Conservation (phyloP, 345 rosid genomes). For the Capsella bursapastoris region DNA sequence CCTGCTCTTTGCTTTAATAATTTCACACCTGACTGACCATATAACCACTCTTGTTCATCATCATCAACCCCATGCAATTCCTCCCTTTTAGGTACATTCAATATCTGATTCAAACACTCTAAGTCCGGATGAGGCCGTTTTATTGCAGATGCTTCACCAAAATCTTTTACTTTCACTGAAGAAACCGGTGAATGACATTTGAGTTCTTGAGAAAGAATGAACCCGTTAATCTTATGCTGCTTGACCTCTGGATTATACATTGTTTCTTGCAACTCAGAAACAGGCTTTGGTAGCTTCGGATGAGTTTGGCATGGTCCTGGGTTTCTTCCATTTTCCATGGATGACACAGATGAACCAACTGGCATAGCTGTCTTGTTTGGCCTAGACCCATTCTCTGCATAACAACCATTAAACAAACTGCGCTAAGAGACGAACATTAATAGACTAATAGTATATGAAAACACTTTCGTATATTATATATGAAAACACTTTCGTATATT, state of each 20-base stretch:
- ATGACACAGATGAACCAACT: constrained; percentile 42
- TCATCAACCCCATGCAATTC: constrained; percentile 47
- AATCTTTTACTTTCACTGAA: constrained; percentile 43
- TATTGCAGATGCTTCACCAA: constrained; percentile 48
- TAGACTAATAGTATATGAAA: background rate
- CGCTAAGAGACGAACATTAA: constrained; percentile 30
- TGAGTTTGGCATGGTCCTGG: constrained; percentile 46
- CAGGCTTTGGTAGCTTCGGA: constrained; percentile 13
- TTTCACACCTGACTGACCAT: constrained; percentile 37
- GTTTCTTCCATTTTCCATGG: constrained; percentile 56
- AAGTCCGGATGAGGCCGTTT: constrained; percentile 73
- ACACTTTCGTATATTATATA: background rate
- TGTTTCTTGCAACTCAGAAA: constrained; percentile 42
- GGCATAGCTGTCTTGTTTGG: constrained; percentile 56
- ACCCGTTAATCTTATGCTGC: constrained; percentile 56
- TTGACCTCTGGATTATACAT: constrained; percentile 45
- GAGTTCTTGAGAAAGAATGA: constrained; percentile 39
- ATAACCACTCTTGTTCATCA: constrained; percentile 73
- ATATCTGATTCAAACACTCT: constrained; percentile 60
- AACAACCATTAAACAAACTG: constrained; percentile 35
- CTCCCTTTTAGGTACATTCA: constrained; percentile 64
- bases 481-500: background rate
- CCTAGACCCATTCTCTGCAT: constrained; percentile 54
- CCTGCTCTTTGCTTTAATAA: constrained; percentile 41
- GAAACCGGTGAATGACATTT: constrained; percentile 43